These are phyloP conservation scores for Leonotis leonurus DNA, from an alignment of 257 asterid genomes.

Conservation along the genomic window DNA sequence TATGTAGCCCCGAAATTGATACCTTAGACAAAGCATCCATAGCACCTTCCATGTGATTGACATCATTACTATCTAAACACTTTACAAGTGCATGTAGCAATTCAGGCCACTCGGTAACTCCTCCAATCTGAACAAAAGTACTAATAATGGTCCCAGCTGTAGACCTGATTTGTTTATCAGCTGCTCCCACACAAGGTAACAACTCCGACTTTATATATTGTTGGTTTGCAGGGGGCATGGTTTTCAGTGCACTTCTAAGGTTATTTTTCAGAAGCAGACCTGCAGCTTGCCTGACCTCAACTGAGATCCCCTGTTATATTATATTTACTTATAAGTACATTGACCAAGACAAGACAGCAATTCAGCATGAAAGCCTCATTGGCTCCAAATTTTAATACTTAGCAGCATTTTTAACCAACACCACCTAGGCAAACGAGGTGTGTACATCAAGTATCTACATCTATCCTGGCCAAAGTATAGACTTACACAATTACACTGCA, in stretches of 20 bases:
- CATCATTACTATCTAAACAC: slow-evolving; percentile 86
- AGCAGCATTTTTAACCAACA: neutral
- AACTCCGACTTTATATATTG: slow-evolving; percentile 71
- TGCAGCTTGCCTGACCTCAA: slow-evolving; percentile 97
- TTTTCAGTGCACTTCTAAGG: slow-evolving; percentile 46
- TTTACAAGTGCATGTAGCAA: slow-evolving; percentile 71
- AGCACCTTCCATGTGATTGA: slow-evolving; percentile 95
- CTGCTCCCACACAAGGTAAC: slow-evolving; percentile 83
- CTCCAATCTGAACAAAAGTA: slow-evolving; percentile 81
- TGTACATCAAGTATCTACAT: neutral
- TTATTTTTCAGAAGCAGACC: slow-evolving; percentile 90
- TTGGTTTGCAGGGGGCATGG: slow-evolving; percentile 68
- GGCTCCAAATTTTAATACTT: slow-evolving; percentile 18
- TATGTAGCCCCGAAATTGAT: slow-evolving; percentile 6
- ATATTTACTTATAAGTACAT: slow-evolving; percentile 12
- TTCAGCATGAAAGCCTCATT: slow-evolving; percentile 37
- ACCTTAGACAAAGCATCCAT: slow-evolving; percentile 99
- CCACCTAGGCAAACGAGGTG: neutral
- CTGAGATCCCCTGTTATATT: slow-evolving; percentile 67
- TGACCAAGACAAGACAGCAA: neutral
- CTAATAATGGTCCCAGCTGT: slow-evolving; percentile 91
- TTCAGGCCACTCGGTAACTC: slow-evolving; percentile 89
- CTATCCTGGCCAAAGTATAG: neutral
- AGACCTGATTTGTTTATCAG: slow-evolving; percentile 83
- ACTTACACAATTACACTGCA: neutral